A percentile compares a stretch with the other conserved stretches of the same genome.
These are phyloP conservation scores for Lagenaria siceraria DNA, from an alignment of 306 rosid species.

Conservation along the genomic window DNA sequence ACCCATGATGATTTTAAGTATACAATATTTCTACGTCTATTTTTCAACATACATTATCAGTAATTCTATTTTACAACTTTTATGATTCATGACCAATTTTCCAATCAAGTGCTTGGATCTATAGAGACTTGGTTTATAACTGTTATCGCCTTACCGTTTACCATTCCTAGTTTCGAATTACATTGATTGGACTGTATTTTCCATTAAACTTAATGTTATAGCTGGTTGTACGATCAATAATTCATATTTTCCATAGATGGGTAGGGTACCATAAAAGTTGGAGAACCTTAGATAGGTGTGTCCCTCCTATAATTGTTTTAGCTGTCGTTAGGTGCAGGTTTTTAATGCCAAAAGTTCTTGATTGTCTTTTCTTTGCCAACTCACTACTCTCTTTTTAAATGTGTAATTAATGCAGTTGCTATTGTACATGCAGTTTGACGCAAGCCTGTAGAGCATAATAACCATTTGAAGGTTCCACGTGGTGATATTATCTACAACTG, in stretches of 20 bases:
- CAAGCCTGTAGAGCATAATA: neutral
- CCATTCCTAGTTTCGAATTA: neutral
- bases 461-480: neutral
- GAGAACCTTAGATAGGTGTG: neutral
- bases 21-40: neutral
- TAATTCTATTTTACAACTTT: neutral
- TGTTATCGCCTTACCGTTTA: neutral
- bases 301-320: neutral
- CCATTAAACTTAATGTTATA: neutral
- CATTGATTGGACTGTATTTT: neutral
- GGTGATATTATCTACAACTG: neutral
- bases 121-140: neutral
- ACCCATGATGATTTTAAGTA: too few relatives aligned
- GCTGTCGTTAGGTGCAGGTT: constrained; percentile 10
- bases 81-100: neutral
- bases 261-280: neutral
- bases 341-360: constrained; percentile 18
- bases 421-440: neutral
- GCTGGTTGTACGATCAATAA: neutral
- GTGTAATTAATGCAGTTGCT: constrained; percentile 4
- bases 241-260: neutral
- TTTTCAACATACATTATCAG: neutral
- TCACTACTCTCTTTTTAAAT: neutral
- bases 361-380: constrained; percentile 9
- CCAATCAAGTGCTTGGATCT: neutral